Base-by-base conservation (phyloP, 2,329 filamentous ascomycete genomes). In the Penicillium olsonii region DNA sequence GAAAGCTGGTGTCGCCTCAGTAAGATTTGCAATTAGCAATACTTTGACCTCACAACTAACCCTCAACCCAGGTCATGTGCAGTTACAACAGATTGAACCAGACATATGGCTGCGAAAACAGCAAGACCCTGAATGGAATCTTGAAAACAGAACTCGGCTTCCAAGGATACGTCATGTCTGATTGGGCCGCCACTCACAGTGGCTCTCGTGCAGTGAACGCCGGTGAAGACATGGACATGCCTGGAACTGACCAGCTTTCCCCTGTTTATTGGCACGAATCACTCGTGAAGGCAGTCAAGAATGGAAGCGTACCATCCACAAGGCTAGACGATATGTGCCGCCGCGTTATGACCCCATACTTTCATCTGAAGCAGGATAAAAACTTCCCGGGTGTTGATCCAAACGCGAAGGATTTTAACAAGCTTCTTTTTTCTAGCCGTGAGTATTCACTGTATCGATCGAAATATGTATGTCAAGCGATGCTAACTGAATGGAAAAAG, bases 91-190 rank as follows among this genome's bases (percentile, higher is more conserved):
- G 88, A 57, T 65, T 91, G 69, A 94, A 95, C 75, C 90, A 90
- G 70, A 88, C 84, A 3, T 90, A 91, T 56, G 80, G 71, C 17
- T 92, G 89, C 70, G 87, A 92, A 63, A 92, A 94, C 75, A 88
- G 84, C 41, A 85, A 89, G 65, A 73, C 86, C 5, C 73, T 90
- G 53, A 94, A 94, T 66, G 84, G 85, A 38, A 70, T 92, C 8
- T 75, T 94, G 57, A 94, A 92, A 74, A 81, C 82, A 22, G 89
- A 94, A 68, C 78, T 92, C 0, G 88, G 87, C 37, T 92, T 92
- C 73, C 85, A 88, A 67, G 88, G 88, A 0, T 90, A 90, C 60
- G 81, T 92, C 44, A 84, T 90, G 78, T 84, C 82, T 14, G 90
- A 95, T 66, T 94, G 89, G 88, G 75, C 79, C 57, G 89, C 87